Conservation (phyloP, 345 rosid genomes). For the Turnera subulata region DNA sequence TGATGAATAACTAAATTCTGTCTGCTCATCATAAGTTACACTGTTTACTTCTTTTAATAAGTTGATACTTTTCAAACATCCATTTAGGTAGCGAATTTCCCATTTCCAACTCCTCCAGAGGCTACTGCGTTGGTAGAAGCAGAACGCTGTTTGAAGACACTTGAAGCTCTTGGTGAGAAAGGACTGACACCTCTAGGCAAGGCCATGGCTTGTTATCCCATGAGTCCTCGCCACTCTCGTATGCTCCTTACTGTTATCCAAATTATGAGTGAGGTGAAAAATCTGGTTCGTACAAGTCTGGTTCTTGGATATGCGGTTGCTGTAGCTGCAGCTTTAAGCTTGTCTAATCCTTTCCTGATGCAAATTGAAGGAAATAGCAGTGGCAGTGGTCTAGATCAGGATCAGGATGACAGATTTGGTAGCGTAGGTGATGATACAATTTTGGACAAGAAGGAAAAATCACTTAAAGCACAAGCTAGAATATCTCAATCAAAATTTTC, state of each 20-base stretch:
- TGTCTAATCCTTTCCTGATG: constrained; percentile 67
- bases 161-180: constrained; percentile 70
- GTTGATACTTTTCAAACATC: not conserved
- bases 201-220: constrained; percentile 82
- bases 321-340: constrained; percentile 74
- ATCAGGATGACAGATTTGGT: constrained; percentile 22
- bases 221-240: constrained; percentile 90
- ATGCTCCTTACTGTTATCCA: constrained; percentile 82
- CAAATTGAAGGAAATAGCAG: constrained; percentile 40
- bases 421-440: constrained; percentile 15
- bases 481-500: constrained; percentile 53
- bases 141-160: constrained; percentile 60
- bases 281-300: constrained; percentile 49
- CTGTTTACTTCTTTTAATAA: not conserved
- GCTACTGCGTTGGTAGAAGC: constrained; percentile 60
- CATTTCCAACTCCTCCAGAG: constrained; percentile 88
- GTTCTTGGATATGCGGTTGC: constrained; percentile 75
- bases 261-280: constrained; percentile 36
- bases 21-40: not conserved
- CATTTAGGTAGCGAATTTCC: constrained; percentile 75
- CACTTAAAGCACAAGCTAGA: constrained; percentile 50
- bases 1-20: no score
- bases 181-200: constrained; percentile 69
- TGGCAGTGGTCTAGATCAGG: constrained; percentile 29
- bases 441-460: constrained; percentile 44